phyloP scores from a whole-genome alignment of 768 basidiomycete species.

The Boletus rex-veris region DNA sequence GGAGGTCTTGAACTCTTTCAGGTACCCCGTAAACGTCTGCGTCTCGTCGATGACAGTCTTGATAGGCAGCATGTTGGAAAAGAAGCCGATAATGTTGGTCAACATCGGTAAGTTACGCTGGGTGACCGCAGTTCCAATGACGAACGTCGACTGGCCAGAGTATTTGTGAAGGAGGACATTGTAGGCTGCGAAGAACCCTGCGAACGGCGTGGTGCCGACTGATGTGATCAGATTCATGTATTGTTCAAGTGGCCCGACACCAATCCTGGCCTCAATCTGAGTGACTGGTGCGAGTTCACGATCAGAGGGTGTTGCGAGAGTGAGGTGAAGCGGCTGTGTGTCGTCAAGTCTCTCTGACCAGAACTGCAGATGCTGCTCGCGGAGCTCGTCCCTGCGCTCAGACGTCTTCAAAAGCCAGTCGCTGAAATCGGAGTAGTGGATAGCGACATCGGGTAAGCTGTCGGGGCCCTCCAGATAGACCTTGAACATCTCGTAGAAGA shows the following conservation, averaged over 20 bases:
- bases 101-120: constrained; percentile 30
- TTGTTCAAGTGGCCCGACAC: constrained; percentile 15
- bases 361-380: constrained; percentile 24
- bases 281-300: constrained; percentile 27
- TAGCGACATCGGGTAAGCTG: constrained; percentile 22
- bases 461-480: constrained; percentile 26
- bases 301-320: constrained; percentile 26
- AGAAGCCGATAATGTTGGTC: constrained; percentile 28
- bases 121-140: constrained; percentile 30
- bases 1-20: constrained; percentile 21
- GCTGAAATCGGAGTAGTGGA: constrained; percentile 21
- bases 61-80: constrained; percentile 31
- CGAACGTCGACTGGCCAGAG: constrained; percentile 28
- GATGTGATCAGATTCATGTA: constrained; percentile 20
- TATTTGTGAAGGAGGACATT: constrained; percentile 34
- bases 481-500: constrained; percentile 31
- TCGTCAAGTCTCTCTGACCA: constrained; percentile 21
- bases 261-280: constrained; percentile 24
- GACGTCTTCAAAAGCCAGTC: constrained; percentile 28
- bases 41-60: constrained; percentile 26
- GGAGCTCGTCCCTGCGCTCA: constrained; percentile 27
- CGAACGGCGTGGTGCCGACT: constrained; percentile 22
- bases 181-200: constrained; percentile 32
- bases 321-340: constrained; percentile 17
- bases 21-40: constrained; percentile 23